Conservation (phyloP, 768 basidiomycete genomes). For the Strobilomyces dryophilus region DNA sequence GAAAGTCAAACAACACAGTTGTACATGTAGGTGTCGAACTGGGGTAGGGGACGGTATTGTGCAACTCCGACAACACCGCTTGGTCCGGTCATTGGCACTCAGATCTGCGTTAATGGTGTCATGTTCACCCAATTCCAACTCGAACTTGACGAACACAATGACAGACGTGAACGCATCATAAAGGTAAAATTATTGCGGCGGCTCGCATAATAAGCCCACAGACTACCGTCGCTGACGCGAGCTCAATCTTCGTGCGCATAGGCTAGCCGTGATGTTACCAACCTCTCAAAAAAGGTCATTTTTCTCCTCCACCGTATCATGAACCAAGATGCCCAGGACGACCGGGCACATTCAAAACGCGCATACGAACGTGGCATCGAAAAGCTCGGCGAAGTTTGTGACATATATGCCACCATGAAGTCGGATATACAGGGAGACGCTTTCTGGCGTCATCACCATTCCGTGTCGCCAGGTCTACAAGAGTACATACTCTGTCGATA, state of each 20-base stretch:
- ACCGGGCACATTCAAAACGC: slow-evolving; percentile 29
- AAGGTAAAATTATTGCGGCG: slow-evolving; percentile 50
- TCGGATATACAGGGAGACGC: slow-evolving; percentile 60
- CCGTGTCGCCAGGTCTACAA: slow-evolving; percentile 79
- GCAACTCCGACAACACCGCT: no score
- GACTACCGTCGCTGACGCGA: not conserved
- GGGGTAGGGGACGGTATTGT: no score
- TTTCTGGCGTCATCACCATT: slow-evolving; percentile 76
- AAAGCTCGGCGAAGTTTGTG: slow-evolving; percentile 65
- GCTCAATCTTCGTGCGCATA: slow-evolving; percentile 27
- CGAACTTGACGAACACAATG: slow-evolving; percentile 79
- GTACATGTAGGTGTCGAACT: no score
- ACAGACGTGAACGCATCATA: slow-evolving; percentile 85
- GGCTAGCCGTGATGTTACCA: slow-evolving; percentile 86
- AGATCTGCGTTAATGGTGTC: slow-evolving; percentile 14
- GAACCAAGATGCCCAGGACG: slow-evolving; percentile 36
- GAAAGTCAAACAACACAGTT: no score
- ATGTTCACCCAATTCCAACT: slow-evolving; percentile 60
- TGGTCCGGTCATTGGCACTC: no score
- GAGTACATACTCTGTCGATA: slow-evolving; percentile 39
- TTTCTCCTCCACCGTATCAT: slow-evolving; percentile 83
- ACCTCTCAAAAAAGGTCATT: slow-evolving; percentile 88
- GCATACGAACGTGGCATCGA: slow-evolving; percentile 51
- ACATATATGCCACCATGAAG: slow-evolving; percentile 57
- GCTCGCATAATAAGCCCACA: slow-evolving; percentile 6